These are phyloP conservation scores for Lipomyces anomalus DNA, from an alignment of 805 yeast genomes.

Conservation along the genomic window DNA sequence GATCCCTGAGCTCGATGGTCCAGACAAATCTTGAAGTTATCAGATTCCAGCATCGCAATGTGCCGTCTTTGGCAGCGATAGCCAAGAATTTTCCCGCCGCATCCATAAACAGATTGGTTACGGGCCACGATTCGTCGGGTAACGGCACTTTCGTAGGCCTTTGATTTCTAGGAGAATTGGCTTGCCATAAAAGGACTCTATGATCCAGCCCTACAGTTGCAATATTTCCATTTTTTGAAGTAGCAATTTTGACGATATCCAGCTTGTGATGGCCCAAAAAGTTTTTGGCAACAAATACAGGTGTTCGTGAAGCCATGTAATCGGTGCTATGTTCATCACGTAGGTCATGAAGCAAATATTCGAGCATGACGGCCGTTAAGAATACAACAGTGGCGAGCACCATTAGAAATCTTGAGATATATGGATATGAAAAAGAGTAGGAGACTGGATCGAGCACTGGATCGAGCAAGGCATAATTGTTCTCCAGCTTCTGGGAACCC, in stretches of 20 bases:
- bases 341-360: conserved; percentile 16
- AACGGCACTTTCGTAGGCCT: conserved; percentile 24
- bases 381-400: conserved; percentile 4
- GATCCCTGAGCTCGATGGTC: conserved; percentile 15
- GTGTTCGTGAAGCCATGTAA: conserved; percentile 26
- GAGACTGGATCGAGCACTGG: neutral
- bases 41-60: conserved; percentile 18
- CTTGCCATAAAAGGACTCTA: conserved; percentile 60
- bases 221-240: conserved; percentile 56
- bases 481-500: neutral
- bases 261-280: conserved; percentile 50
- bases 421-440: neutral
- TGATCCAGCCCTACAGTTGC: conserved; percentile 72
- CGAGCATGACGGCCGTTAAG: conserved; percentile 13
- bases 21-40: conserved; percentile 22
- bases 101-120: conserved; percentile 23
- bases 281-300: conserved; percentile 35
- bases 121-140: conserved; percentile 29
- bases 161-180: conserved; percentile 15
- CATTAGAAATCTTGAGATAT: conserved; percentile 3
- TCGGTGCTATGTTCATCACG: conserved; percentile 25
- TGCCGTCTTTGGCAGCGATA: conserved; percentile 11
- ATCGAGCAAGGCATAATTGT: neutral
- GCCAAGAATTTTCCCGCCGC: conserved; percentile 19
- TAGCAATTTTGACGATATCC: conserved; percentile 56